Evolutionary conservation across 257 asterid genomes (phyloP).

Genomic region (Solanum sparsipilum): DNA sequence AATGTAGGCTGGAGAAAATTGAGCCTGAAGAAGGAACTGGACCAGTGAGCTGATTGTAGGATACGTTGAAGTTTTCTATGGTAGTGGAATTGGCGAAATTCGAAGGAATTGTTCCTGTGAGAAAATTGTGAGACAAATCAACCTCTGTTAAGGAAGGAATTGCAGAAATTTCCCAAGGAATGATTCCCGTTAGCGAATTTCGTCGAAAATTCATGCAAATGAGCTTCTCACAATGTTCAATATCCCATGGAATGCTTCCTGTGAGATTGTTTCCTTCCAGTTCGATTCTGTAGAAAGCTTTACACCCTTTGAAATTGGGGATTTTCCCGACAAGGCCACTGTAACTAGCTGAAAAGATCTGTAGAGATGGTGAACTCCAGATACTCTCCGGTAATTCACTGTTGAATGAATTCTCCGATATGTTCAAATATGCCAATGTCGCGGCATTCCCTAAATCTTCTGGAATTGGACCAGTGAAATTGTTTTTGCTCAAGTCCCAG

Average conservation of each 20-base stretch:
- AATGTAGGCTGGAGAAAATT: constrained; percentile 50
- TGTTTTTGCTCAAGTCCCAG: constrained; percentile 61
- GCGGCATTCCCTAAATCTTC: constrained; percentile 55
- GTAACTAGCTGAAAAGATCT: constrained; percentile 47
- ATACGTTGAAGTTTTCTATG: constrained; percentile 71
- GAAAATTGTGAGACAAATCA: constrained; percentile 62
- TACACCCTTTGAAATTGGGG: constrained; percentile 70
- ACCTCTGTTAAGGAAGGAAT: constrained; percentile 64
- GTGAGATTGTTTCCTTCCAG: constrained; percentile 58
- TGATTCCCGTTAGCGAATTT: constrained; percentile 65
- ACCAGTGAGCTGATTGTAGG: constrained; percentile 81
- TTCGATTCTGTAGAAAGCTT: constrained; percentile 48
- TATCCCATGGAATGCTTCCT: constrained; percentile 77
- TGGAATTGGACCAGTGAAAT: constrained; percentile 56
- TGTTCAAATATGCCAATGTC: constrained; percentile 39
- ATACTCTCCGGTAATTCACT: constrained; percentile 46
- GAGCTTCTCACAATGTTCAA: constrained; percentile 73
- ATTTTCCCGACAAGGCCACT: constrained; percentile 40
- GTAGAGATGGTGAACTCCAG: constrained; percentile 63
- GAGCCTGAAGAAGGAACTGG: constrained; percentile 67
- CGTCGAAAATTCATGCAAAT: constrained; percentile 39
- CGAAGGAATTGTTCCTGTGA: constrained; percentile 71
- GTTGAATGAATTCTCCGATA: constrained; percentile 51
- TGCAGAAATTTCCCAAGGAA: constrained; percentile 89
- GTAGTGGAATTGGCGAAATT: constrained; percentile 67